Conservation (phyloP, 108 stramenopile species). For the Discostella pseudostelligera region DNA sequence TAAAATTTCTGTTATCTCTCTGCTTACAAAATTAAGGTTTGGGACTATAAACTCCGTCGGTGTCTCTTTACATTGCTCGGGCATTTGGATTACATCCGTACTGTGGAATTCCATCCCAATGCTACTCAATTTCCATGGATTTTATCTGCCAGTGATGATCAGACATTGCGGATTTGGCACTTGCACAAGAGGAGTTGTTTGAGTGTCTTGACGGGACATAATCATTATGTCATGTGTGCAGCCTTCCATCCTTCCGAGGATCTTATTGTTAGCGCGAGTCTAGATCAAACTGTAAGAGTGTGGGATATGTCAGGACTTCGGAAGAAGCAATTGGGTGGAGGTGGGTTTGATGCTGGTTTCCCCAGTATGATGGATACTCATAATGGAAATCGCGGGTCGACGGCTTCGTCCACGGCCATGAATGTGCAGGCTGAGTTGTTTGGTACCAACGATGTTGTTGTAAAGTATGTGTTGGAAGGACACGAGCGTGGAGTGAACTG, state of each 20-base stretch:
- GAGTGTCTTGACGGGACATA: constrained; percentile 98
- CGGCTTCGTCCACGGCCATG: constrained; percentile 65
- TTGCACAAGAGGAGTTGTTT: constrained; percentile 96
- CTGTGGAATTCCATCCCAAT: constrained; percentile 98
- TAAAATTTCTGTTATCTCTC: too few relatives aligned
- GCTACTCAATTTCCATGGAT: constrained; percentile 95
- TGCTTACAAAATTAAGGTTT: constrained; percentile 99
- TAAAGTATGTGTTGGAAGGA: constrained; percentile 98
- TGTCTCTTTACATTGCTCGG: constrained; percentile 98
- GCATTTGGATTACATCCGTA: constrained; percentile 99
- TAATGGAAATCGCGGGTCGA: constrained; percentile 29
- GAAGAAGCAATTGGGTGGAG: constrained; percentile 87
- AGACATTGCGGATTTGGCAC: constrained; percentile 99
- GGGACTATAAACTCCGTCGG: constrained; percentile 98
- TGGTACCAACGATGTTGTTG: constrained; percentile 98
- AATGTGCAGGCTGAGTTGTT: constrained; percentile 97
- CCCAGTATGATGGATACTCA: constrained; percentile 43
- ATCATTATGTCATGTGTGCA: constrained; percentile 99
- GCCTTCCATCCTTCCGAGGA: constrained; percentile 98
- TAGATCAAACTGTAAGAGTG: constrained; percentile 99
- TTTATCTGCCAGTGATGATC: constrained; percentile 91
- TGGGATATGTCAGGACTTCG: constrained; percentile 99
- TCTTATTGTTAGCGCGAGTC: constrained; percentile 96
- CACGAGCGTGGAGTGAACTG: constrained; percentile 99
- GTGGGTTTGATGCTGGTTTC: constrained; percentile 39